Conservation (phyloP, 306 rosid species). For the Glycine tomentella region DNA sequence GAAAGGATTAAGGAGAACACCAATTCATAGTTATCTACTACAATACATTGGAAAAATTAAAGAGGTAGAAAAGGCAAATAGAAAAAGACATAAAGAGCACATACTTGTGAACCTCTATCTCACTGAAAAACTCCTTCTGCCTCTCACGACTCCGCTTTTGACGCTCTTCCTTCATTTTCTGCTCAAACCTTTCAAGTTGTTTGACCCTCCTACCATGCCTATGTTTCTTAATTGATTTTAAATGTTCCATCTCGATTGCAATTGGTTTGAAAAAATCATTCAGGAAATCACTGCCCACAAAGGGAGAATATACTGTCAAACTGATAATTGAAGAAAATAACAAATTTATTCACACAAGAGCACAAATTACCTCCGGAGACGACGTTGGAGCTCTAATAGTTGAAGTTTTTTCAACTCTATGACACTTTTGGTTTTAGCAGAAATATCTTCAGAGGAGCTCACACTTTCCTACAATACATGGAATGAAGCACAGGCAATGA, state of each 20-base stretch:
- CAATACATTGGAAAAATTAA: conserved; percentile 32
- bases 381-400: conserved; percentile 89
- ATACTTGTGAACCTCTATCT: conserved; percentile 98
- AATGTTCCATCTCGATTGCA: conserved; percentile 75
- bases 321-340: conserved; percentile 21
- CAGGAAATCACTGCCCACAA: conserved; percentile 81
- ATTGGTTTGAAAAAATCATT: conserved; percentile 92
- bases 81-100: conserved; percentile 42
- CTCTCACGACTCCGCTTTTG: conserved; percentile 97
- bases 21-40: conserved; percentile 4
- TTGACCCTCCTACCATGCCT: conserved; percentile 97
- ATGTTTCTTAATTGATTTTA: conserved; percentile 87
- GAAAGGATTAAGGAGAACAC: conserved; percentile 14
- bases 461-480: conserved; percentile 74
- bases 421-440: conserved; percentile 96
- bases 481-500: conserved; percentile 38
- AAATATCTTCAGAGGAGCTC: conserved; percentile 94
- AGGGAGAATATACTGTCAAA: conserved; percentile 45
- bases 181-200: conserved; percentile 94
- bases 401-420: conserved; percentile 98
- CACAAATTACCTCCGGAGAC: conserved; percentile 80
- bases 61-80: neutral
- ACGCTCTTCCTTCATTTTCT: conserved; percentile 99
- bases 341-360: conserved; percentile 30
- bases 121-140: conserved; percentile 95